Percentiles rank a stretch among this genome's conserved stretches.
Evolutionary conservation across 2,329 filamentous ascomycete species (phyloP).

Genomic region (Calonectria leucothoes): DNA sequence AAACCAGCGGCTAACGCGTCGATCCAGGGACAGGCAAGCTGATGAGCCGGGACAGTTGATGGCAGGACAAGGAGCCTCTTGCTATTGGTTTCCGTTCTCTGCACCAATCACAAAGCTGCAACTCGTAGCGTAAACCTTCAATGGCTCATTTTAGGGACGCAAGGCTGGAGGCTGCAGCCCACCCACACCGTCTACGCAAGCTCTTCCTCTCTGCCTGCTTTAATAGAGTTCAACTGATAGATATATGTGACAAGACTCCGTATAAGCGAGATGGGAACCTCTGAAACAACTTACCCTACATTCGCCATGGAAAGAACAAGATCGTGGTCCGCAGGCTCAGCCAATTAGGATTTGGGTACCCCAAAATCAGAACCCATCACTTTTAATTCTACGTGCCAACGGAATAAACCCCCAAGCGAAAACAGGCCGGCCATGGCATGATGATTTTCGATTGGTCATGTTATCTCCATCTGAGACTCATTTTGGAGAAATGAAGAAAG

Average conservation of each 20-base stretch:
- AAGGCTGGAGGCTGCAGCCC: not conserved
- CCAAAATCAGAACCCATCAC: not conserved
- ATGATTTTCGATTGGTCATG: not conserved
- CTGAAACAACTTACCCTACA: not conserved
- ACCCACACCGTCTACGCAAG: not conserved
- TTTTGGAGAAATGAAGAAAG: not conserved
- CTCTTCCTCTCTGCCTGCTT: not conserved
- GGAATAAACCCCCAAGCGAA: not conserved
- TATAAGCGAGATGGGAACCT: not conserved
- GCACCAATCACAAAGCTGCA: not conserved
- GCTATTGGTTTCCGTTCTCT: not conserved
- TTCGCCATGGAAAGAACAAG: not conserved
- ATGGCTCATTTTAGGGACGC: not conserved
- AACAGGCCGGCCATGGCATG: not conserved
- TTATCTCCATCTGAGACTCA: not conserved
- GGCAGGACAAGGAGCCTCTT: not conserved
- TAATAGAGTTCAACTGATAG: not conserved
- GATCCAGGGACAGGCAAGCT: not conserved
- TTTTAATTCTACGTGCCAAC: not conserved
- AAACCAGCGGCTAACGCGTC: not conserved
- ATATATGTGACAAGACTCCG: not conserved
- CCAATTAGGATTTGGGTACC: not conserved
- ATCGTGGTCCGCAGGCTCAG: not conserved
- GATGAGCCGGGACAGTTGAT: not conserved
- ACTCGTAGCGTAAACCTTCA: not conserved